These are phyloP conservation scores for Cryptococcus sp. DNA, from an alignment of 1,284 basidiomycete species.

Conservation along the genomic window DNA sequence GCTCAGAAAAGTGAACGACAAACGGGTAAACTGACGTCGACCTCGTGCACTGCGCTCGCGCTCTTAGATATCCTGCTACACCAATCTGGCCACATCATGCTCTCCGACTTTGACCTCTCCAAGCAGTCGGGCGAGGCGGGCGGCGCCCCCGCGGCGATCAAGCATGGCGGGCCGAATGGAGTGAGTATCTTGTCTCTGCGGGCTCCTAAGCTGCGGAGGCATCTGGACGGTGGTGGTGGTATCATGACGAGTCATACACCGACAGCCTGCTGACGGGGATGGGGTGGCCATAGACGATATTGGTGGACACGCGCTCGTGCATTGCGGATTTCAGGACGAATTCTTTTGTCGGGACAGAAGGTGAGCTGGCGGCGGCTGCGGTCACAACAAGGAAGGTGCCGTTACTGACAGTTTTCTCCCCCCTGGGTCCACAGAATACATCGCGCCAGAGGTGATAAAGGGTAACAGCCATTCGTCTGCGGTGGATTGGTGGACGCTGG, in stretches of 20 bases:
- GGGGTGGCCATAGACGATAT: slow-evolving; percentile 30
- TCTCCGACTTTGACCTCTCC: slow-evolving; percentile 98
- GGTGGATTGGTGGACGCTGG: slow-evolving; percentile 99
- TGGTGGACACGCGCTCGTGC: slow-evolving; percentile 93
- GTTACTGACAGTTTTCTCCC: too few relatives aligned
- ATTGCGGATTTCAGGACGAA: slow-evolving; percentile 97
- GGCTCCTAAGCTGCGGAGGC: background rate
- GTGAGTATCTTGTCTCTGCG: slow-evolving; percentile 54
- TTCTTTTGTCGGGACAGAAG: slow-evolving; percentile 98
- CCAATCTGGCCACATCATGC: slow-evolving; percentile 97
- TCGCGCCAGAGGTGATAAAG: slow-evolving; percentile 97
- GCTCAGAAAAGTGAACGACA: too few relatives aligned
- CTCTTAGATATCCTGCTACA: slow-evolving; percentile 89
- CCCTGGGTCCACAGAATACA: slow-evolving; percentile 66
- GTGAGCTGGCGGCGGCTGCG: slow-evolving; percentile 50
- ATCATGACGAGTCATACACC: background rate
- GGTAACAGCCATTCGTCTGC: slow-evolving; percentile 96
- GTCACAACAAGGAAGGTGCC: background rate
- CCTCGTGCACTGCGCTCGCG: background rate
- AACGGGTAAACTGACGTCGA: too few relatives aligned
- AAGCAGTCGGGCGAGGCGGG: slow-evolving; percentile 87
- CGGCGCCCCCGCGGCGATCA: slow-evolving; percentile 84
- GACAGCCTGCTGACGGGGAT: background rate
- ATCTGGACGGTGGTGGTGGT: too few relatives aligned
- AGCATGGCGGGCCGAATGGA: slow-evolving; percentile 82